phyloP scores from a whole-genome alignment of 2,329 filamentous ascomycete genomes.

The Trichophyton simii region DNA sequence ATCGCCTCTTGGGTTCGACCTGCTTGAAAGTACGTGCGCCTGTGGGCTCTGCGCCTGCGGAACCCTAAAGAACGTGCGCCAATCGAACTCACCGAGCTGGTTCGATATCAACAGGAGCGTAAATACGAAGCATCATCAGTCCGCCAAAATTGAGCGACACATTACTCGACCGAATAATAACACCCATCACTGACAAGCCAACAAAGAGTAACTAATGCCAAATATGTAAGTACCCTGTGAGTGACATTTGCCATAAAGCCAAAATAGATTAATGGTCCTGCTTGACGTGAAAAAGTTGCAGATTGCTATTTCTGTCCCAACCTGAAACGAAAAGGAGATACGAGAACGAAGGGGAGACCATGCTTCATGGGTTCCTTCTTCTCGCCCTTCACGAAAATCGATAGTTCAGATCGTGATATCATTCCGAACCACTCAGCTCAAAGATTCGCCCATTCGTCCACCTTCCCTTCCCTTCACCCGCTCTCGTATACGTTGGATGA shows the following conservation, averaged over 20 bases:
- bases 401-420: not conserved
- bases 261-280: not conserved
- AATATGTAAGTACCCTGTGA: not conserved
- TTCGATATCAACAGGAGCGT: no score
- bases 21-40: not conserved
- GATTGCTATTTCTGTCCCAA: not conserved
- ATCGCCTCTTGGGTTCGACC: not conserved
- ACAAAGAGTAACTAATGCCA: not conserved
- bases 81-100: not conserved
- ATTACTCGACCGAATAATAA: not conserved
- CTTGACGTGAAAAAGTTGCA: not conserved
- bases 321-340: constrained; percentile 5
- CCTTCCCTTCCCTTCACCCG: constrained; percentile 9
- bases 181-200: not conserved
- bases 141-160: not conserved
- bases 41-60: not conserved
- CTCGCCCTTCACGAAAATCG: not conserved
- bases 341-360: not conserved
- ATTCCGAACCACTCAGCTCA: not conserved
- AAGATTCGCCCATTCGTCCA: constrained; percentile 3
- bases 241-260: not conserved
- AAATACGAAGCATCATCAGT: no score
- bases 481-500: not conserved
- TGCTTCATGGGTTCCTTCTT: not conserved
- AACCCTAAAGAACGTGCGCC: not conserved